Percentiles rank a stretch among this genome's conserved stretches.
phyloP scores from a whole-genome alignment of 2,329 filamentous ascomycete genomes.

The Emergomyces orientalis region DNA sequence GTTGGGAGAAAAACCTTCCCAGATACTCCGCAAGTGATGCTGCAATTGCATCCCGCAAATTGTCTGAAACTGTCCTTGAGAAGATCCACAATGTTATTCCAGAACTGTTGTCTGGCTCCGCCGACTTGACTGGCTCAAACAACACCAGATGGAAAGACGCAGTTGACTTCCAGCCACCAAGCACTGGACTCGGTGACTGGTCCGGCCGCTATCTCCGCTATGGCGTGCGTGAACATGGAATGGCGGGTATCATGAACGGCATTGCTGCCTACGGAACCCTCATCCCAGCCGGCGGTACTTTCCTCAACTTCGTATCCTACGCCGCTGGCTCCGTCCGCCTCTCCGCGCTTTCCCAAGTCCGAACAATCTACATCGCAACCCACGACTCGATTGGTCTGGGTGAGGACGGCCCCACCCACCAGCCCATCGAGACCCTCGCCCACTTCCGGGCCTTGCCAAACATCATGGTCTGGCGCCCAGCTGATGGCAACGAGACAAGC shows the following conservation, averaged over 20 bases:
- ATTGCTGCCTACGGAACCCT: constrained; percentile 90
- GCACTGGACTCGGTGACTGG: constrained; percentile 78
- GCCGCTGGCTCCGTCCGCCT: constrained; percentile 91
- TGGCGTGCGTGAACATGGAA: constrained; percentile 45
- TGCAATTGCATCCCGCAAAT: constrained; percentile 86
- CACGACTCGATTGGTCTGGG: constrained; percentile 99
- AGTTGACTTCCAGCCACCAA: constrained; percentile 91
- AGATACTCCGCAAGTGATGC: constrained; percentile 78
- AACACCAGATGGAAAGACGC: constrained; percentile 97
- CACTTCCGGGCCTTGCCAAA: constrained; percentile 99
- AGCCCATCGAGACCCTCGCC: constrained; percentile 95
- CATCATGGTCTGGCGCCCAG: constrained; percentile 98
- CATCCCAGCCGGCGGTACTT: constrained; percentile 89
- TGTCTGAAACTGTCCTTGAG: constrained; percentile 86
- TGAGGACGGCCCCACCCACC: constrained; percentile 96
- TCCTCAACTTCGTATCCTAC: constrained; percentile 99
- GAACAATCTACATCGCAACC: constrained; percentile 89
- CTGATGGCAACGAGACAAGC: constrained; percentile 96
- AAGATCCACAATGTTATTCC: constrained; percentile 76
- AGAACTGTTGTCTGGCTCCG: constrained; percentile 90
- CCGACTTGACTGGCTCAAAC: constrained; percentile 97
- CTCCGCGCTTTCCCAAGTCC: constrained; percentile 81
- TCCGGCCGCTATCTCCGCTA: constrained; percentile 68
- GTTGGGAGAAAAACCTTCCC: constrained; percentile 91
- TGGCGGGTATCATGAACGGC: constrained; percentile 54